These are phyloP conservation scores for Lentithecium fluviatile DNA, from an alignment of 495 filamentous ascomycete species.

Conservation along the genomic window DNA sequence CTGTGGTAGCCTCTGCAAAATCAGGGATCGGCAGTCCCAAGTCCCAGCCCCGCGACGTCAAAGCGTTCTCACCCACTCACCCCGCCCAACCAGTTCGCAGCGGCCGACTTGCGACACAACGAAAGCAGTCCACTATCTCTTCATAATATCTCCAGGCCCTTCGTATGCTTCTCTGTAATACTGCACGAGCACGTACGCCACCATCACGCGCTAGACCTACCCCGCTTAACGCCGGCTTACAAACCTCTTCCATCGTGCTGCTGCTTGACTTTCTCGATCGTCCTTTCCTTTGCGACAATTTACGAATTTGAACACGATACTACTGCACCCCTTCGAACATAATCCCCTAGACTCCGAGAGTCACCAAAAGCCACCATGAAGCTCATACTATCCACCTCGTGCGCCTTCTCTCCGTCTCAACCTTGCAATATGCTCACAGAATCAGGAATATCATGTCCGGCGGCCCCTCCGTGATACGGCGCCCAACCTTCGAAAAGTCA, in stretches of 20 bases:
- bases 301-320: not conserved
- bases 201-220: not conserved
- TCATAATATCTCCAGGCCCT: not conserved
- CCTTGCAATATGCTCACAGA: constrained; percentile 8
- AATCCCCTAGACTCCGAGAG: not conserved
- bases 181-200: not conserved
- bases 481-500: constrained; percentile 69
- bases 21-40: constrained; percentile 2
- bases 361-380: constrained; percentile 50
- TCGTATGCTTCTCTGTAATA: not conserved
- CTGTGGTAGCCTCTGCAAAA: constrained; percentile 6
- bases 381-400: constrained; percentile 88
- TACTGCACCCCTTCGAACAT: not conserved
- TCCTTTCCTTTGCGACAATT: not conserved
- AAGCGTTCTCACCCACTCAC: not conserved
- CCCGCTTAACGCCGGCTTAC: not conserved
- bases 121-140: not conserved
- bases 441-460: constrained; percentile 79
- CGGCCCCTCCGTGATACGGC: constrained; percentile 76
- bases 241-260: too few relatives aligned
- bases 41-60: constrained; percentile 21
- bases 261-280: not conserved
- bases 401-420: constrained; percentile 39
- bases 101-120: not conserved
- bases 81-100: not conserved